Base-by-base conservation (phyloP, 139 green algal genomes). In the Chlamydomonas eustigma region DNA sequence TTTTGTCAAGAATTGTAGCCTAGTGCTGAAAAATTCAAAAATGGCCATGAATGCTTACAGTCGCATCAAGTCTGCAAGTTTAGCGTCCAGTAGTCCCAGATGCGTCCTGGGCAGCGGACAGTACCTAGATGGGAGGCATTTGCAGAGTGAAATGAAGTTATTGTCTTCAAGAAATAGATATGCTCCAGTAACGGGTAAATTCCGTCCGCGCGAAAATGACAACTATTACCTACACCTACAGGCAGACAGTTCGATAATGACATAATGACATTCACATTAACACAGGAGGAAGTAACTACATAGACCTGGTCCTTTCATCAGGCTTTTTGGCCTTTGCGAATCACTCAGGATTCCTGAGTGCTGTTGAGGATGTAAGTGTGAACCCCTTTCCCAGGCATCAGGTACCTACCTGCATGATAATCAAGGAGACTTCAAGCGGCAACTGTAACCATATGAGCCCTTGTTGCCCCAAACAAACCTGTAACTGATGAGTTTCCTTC, bases 301-400 rank as follows among this genome's bases (percentile, higher is more conserved):
- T 72, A 35, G 92, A 97, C 76, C 69, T 97, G 0, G 88, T 96
- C 0, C 85, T 97, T 0, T 91, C 81, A 2, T 90, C 80, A 51
- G 92, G 92, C 37, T 97, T 97, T 74, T 75, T 97, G 37, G 90
- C 92, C 1, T 97, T 97, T 79, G 92, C 92, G 18, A 85, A 87
- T 33, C 92, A 97, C 74, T 68, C 83, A 5, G 90, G 90, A 4
- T 95, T 95, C 63, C 71, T 94, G 44, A 51, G 88, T 67, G 89
- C 89, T 3, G 88, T 97, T 1, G 82, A 93, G 24, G 91, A 95
- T 71, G 88, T 91, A 39, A 65, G 78, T 1, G 0, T 35, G 1
- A 44, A 33, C 35, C 12, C 44, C n/a, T n/a, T n/a, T n/a, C n/a
- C n/a, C n/a, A n/a, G n/a, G n/a, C n/a, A n/a, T n/a, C n/a, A n/a